Evolutionary conservation across 805 yeast genomes (phyloP).

Genomic region (Wickerhamomyces alni): DNA sequence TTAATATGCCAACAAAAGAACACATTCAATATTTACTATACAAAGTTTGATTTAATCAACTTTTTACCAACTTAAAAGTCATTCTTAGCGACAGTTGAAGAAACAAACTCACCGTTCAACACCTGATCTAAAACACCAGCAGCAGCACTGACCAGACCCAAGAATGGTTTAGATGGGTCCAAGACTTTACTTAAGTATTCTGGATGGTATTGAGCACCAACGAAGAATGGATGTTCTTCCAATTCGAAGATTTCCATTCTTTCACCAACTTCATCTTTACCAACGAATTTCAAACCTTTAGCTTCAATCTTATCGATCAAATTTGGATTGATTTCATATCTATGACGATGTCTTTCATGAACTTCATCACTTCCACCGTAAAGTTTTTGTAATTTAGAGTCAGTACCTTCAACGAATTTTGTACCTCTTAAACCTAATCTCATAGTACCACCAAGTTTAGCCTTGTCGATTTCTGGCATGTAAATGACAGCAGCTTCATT

Average conservation of each 20-base stretch:
- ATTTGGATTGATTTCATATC: slow-evolving; percentile 94
- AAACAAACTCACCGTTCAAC: slow-evolving; percentile 32
- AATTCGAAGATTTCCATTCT: slow-evolving; percentile 95
- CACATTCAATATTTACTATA: background rate
- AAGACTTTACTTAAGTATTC: slow-evolving; percentile 95
- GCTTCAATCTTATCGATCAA: slow-evolving; percentile 65
- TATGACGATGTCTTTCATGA: slow-evolving; percentile 94
- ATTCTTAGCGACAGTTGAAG: slow-evolving; percentile 12
- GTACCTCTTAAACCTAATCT: slow-evolving; percentile 94
- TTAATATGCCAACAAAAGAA: background rate
- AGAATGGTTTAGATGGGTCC: slow-evolving; percentile 93
- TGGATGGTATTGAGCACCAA: slow-evolving; percentile 97
- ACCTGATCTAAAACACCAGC: slow-evolving; percentile 74
- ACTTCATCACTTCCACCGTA: slow-evolving; percentile 69
- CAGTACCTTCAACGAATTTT: slow-evolving; percentile 62
- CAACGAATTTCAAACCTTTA: slow-evolving; percentile 82
- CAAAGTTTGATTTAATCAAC: background rate
- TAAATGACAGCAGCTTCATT: slow-evolving; percentile 76
- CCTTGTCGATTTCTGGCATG: slow-evolving; percentile 98
- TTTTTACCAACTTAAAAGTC: slow-evolving; percentile 20
- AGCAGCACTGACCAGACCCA: slow-evolving; percentile 94
- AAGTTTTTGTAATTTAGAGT: slow-evolving; percentile 67
- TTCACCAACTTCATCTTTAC: slow-evolving; percentile 82
- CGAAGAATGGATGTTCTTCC: slow-evolving; percentile 81
- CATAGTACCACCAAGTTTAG: slow-evolving; percentile 98